Evolutionary conservation across 2,329 filamentous ascomycete species (phyloP).

Genomic region (Xylaria sp.): DNA sequence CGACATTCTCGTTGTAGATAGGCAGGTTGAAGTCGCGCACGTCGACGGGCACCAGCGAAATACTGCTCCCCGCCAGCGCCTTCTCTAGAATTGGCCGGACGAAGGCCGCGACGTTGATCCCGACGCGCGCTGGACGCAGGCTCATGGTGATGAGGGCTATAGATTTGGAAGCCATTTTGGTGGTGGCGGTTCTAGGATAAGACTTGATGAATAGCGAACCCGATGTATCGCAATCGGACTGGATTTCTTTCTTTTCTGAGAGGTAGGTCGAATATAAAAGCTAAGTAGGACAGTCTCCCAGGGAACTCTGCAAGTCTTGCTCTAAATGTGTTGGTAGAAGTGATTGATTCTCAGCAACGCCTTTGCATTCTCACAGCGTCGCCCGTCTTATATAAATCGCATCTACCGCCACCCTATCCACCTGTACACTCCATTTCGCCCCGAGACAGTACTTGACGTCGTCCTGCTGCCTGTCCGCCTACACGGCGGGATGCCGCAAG

Average conservation of each 20-base stretch:
- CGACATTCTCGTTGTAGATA: constrained; percentile 56
- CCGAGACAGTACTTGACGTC: background rate
- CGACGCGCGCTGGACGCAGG: constrained; percentile 50
- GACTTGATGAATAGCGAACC: background rate
- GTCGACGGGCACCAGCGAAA: constrained; percentile 51
- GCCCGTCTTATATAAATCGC: constrained; percentile 11
- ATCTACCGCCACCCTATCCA: background rate
- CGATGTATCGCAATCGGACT: background rate
- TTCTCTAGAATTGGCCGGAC: constrained; percentile 48
- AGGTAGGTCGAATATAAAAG: background rate
- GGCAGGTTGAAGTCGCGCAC: constrained; percentile 56
- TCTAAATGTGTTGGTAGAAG: background rate
- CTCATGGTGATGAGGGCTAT: constrained; percentile 55
- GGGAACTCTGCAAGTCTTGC: background rate
- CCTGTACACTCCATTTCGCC: background rate
- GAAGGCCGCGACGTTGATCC: constrained; percentile 51
- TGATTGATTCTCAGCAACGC: background rate
- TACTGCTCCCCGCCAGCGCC: constrained; percentile 35
- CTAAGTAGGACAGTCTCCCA: background rate
- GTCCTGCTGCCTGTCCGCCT: background rate
- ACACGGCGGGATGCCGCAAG: background rate
- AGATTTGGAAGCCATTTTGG: constrained; percentile 45
- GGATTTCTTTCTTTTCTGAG: background rate
- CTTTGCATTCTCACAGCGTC: background rate
- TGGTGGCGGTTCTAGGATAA: background rate